A percentile compares a stretch with the other conserved stretches of the same genome.
These are phyloP conservation scores for Parathielavia appendiculata DNA, from an alignment of 495 filamentous ascomycete genomes.

Conservation along the genomic window DNA sequence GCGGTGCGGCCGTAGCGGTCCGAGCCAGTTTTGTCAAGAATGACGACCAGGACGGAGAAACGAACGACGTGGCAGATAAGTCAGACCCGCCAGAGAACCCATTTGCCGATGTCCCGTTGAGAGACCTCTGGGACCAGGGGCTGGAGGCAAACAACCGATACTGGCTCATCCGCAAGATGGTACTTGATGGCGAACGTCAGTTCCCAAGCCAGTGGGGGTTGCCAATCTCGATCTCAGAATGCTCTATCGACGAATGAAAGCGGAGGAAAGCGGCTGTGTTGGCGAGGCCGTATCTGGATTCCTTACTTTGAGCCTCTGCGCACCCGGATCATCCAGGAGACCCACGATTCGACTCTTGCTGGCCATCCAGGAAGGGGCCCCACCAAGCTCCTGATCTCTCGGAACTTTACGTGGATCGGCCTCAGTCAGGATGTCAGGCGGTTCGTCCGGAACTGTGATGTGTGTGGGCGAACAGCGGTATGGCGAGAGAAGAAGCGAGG, in stretches of 20 bases:
- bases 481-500: conserved; percentile 1
- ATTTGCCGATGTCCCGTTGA: background rate
- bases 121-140: background rate
- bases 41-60: conserved; percentile 1
- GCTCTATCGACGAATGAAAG: background rate
- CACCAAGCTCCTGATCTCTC: background rate
- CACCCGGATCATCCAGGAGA: background rate
- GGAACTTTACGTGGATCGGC: background rate
- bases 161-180: conserved; percentile 1
- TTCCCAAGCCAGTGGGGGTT: background rate
- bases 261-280: conserved; percentile 2
- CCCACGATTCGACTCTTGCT: background rate
- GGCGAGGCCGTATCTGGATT: conserved; percentile 1
- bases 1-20: no score
- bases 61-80: background rate
- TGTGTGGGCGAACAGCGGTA: background rate
- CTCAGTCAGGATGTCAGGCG: conserved; percentile 1
- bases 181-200: background rate
- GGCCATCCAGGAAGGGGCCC: background rate
- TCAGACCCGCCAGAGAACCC: background rate
- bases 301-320: background rate
- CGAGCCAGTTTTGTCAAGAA: no score
- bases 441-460: conserved; percentile 2
- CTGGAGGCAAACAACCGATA: conserved; percentile 5
- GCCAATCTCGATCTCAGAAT: conserved; percentile 4